These are phyloP conservation scores for Acanthamoeba castellanii DNA, from an alignment of 208 protist species.

Conservation along the genomic window DNA sequence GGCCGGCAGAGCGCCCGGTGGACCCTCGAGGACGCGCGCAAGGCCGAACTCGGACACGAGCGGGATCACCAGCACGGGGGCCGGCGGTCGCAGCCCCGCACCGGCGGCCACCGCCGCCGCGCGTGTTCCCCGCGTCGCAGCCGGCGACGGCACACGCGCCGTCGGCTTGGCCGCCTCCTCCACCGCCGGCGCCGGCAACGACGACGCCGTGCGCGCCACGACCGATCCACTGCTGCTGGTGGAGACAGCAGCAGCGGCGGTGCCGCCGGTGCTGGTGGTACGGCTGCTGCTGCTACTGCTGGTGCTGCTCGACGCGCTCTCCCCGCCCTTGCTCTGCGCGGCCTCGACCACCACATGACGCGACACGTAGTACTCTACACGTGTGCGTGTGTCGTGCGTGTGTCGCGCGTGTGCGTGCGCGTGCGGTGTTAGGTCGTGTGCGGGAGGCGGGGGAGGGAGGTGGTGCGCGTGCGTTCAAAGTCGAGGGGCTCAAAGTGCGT, in stretches of 20 bases:
- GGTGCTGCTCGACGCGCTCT: not conserved
- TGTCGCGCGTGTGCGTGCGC: too few relatives aligned
- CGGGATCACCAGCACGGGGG: not conserved
- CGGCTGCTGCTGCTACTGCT: too few relatives aligned
- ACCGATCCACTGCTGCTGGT: too few relatives aligned
- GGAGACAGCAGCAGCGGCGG: too few relatives aligned
- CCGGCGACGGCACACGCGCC: too few relatives aligned
- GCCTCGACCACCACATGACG: not conserved
- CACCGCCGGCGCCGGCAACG: too few relatives aligned
- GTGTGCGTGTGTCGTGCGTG: too few relatives aligned
- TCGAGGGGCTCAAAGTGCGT: slow-evolving; percentile 13
- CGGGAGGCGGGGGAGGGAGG: not conserved
- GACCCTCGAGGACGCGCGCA: not conserved
- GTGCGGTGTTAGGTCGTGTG: not conserved
- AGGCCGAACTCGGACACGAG: slow-evolving; percentile 5
- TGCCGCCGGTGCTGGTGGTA: too few relatives aligned
- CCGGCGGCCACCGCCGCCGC: not conserved
- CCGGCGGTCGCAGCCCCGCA: not conserved
- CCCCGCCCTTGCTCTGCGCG: not conserved
- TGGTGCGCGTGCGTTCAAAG: not conserved
- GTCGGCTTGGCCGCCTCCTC: too few relatives aligned
- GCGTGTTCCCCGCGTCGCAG: too few relatives aligned
- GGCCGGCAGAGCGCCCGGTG: not conserved
- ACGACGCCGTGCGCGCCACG: too few relatives aligned
- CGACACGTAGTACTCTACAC: slow-evolving; percentile 15